phyloP scores from a whole-genome alignment of 2,329 filamentous ascomycete species.

The Diaporthe sp. region DNA sequence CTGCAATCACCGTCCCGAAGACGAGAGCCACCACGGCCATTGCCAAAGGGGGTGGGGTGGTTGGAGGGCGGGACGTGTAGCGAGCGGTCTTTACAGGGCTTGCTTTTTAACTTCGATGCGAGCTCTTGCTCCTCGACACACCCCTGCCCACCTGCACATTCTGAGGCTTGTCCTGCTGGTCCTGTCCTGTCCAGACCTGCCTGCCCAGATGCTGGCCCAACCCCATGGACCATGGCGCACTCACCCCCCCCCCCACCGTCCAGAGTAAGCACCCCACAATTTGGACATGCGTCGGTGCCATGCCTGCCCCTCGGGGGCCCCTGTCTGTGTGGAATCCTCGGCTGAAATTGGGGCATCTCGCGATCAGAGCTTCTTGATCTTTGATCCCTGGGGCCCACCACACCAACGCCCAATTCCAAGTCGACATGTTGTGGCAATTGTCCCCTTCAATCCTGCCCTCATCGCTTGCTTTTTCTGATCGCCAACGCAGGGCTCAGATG shows the following conservation, averaged over 20 bases:
- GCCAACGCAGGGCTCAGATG: background rate
- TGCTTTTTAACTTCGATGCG: conserved; percentile 22
- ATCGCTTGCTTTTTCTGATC: background rate
- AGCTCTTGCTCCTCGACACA: conserved; percentile 18
- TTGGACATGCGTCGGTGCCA: conserved; percentile 34
- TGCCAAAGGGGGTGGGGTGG: background rate
- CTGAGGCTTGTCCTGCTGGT: conserved; percentile 21
- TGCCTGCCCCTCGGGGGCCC: background rate
- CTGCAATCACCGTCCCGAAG: conserved; percentile 24
- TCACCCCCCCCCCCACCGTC: background rate
- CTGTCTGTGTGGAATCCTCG: conserved; percentile 32
- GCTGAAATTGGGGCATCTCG: conserved; percentile 36
- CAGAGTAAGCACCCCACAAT: conserved; percentile 34
- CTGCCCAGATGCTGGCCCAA: conserved; percentile 14
- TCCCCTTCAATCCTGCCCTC: background rate
- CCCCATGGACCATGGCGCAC: conserved; percentile 12
- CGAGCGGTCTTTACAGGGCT: conserved; percentile 5
- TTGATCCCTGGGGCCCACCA: conserved; percentile 21
- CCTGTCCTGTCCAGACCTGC: background rate
- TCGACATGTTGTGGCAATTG: background rate
- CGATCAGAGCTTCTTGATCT: conserved; percentile 33
- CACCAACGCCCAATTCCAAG: background rate
- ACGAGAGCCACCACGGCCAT: conserved; percentile 14
- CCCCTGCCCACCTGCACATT: conserved; percentile 12
- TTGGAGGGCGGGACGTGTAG: background rate